A percentile compares a stretch with the other conserved stretches of the same genome.
Evolutionary conservation across 1,139 yeast species (phyloP).

Genomic region (Diutina neorugosa): DNA sequence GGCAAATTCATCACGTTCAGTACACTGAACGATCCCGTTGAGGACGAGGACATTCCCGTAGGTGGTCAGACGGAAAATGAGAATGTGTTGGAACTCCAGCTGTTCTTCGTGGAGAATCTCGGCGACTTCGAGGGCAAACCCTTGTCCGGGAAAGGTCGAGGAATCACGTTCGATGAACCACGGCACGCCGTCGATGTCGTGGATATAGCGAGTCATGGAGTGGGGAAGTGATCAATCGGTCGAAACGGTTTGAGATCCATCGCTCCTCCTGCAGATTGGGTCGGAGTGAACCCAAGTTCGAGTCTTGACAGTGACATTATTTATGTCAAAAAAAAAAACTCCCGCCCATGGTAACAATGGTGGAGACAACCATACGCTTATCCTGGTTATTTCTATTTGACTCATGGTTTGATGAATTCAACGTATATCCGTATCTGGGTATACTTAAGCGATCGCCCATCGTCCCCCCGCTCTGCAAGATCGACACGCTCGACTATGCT

Average conservation of each 20-base stretch:
- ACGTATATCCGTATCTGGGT: too few species aligned
- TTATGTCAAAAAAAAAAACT: neutral
- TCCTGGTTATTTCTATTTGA: too few species aligned
- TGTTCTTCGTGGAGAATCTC: slow-evolving; percentile 24
- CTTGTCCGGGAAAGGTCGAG: slow-evolving; percentile 32
- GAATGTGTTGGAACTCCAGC: slow-evolving; percentile 15
- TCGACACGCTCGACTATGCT: too few species aligned
- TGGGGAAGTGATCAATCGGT: too few species aligned
- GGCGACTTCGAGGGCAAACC: slow-evolving; percentile 26
- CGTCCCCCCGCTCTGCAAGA: neutral
- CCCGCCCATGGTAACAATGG: too few species aligned
- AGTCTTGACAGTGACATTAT: neutral
- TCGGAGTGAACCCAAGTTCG: neutral
- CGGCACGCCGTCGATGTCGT: slow-evolving; percentile 14
- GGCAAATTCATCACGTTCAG: slow-evolving; percentile 84
- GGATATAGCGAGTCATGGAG: slow-evolving; percentile 4
- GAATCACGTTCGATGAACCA: slow-evolving; percentile 32
- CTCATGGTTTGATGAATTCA: too few species aligned
- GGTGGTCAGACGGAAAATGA: slow-evolving; percentile 60
- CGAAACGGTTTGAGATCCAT: neutral
- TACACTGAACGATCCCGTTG: slow-evolving; percentile 80
- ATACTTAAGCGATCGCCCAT: neutral
- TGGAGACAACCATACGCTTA: too few species aligned
- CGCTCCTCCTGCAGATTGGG: neutral
- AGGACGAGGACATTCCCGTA: slow-evolving; percentile 80